These are phyloP conservation scores for Phaffia australis DNA, from an alignment of 768 basidiomycete species.

Conservation along the genomic window DNA sequence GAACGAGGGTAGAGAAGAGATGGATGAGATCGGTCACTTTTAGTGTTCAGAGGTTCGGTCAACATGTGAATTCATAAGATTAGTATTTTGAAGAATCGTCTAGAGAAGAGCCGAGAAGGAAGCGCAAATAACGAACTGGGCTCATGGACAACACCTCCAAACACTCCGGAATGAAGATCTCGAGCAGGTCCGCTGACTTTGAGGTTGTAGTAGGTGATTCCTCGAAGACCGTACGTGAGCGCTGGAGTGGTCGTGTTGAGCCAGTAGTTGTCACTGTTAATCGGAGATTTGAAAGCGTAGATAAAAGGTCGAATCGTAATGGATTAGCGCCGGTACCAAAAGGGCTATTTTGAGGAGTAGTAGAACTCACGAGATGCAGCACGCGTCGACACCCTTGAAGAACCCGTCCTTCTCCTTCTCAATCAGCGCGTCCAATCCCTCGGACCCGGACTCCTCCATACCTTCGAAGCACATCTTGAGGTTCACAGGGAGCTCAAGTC, in stretches of 20 bases:
- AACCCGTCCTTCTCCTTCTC: slow-evolving; percentile 54
- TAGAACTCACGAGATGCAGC: slow-evolving; percentile 55
- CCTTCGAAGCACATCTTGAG: slow-evolving; percentile 84
- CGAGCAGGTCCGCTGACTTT: slow-evolving; percentile 69
- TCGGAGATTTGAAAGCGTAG: not conserved
- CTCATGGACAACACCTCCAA: slow-evolving; percentile 43
- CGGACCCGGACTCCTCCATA: slow-evolving; percentile 92
- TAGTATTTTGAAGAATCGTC: not conserved
- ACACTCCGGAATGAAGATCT: slow-evolving; percentile 83
- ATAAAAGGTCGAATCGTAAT: not conserved
- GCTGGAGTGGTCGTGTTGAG: slow-evolving; percentile 41
- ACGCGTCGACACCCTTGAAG: slow-evolving; percentile 79
- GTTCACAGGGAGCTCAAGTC: slow-evolving; percentile 72
- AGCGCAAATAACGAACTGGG: slow-evolving; percentile 43
- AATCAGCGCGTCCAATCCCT: slow-evolving; percentile 81
- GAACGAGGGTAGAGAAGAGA: slow-evolving; percentile 74
- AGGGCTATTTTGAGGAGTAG: not conserved
- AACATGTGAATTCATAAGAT: not conserved
- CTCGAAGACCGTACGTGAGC: slow-evolving; percentile 75
- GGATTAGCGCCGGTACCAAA: not conserved
- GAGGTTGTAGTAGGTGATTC: slow-evolving; percentile 74
- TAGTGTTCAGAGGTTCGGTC: not conserved
- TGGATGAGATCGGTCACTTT: slow-evolving; percentile 74
- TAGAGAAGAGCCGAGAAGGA: not conserved
- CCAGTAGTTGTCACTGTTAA: slow-evolving; percentile 67